A percentile compares a stretch with the other conserved stretches of the same genome.
These are phyloP conservation scores for Chrysanthemum lavandulifolium DNA, from an alignment of 129 eudicot species.

Conservation along the genomic window DNA sequence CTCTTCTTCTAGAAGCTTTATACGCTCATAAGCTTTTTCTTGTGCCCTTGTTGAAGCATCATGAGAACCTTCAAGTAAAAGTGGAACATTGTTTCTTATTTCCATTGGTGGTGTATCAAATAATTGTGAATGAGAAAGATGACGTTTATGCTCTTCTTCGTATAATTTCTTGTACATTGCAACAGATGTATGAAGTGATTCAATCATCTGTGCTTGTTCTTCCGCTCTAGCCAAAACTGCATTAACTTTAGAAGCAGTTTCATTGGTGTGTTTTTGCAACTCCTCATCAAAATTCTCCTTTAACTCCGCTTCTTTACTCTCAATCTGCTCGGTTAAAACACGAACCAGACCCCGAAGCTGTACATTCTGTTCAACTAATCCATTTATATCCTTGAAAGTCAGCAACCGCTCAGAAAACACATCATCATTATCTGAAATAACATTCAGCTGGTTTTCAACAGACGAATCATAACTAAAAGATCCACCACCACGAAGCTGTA, in stretches of 20 bases:
- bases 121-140: conserved; percentile 31
- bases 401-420: conserved; percentile 59
- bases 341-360: conserved; percentile 84
- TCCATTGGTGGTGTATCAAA: conserved; percentile 37
- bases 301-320: conserved; percentile 57
- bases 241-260: conserved; percentile 72
- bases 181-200: conserved; percentile 86
- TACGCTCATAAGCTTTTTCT: conserved; percentile 55
- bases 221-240: conserved; percentile 80
- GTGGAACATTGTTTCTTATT: conserved; percentile 42
- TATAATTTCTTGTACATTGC: conserved; percentile 82
- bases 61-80: conserved; percentile 55
- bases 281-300: conserved; percentile 74
- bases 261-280: conserved; percentile 56
- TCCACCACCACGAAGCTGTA: conserved; percentile 82
- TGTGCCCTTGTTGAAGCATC: conserved; percentile 52
- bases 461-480: conserved; percentile 31
- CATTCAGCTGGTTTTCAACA: conserved; percentile 22
- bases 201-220: conserved; percentile 86
- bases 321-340: conserved; percentile 75
- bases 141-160: conserved; percentile 79
- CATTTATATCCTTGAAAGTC: conserved; percentile 82
- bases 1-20: conserved; percentile 75
- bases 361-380: conserved; percentile 91
- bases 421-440: conserved; percentile 37